A percentile compares a stretch with the other conserved stretches of the same genome.
phyloP scores from a whole-genome alignment of 768 basidiomycete genomes.

The Leccinellum rugosiceps region DNA sequence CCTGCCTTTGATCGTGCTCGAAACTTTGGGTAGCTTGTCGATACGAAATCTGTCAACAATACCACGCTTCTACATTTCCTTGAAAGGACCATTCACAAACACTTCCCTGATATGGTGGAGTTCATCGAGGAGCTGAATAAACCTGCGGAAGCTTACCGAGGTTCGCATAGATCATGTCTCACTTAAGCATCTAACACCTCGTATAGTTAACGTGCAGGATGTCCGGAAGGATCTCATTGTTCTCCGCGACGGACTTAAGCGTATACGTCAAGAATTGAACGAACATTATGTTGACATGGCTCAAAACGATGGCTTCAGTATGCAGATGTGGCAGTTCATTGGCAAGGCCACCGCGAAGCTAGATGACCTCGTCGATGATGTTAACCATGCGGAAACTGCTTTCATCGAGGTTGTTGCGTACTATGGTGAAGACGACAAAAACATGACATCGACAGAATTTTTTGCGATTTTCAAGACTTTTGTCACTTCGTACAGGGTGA shows the following conservation, averaged over 20 bases:
- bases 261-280: constrained; percentile 75
- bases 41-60: constrained; percentile 94
- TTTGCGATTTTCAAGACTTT: constrained; percentile 98
- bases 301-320: constrained; percentile 73
- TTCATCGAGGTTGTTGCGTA: constrained; percentile 85
- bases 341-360: constrained; percentile 71
- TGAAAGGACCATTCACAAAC: constrained; percentile 80
- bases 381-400: constrained; percentile 78
- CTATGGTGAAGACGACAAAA: constrained; percentile 92
- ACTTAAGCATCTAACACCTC: constrained; percentile 6
- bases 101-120: constrained; percentile 82
- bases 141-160: constrained; percentile 90
- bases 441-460: constrained; percentile 84
- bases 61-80: constrained; percentile 94
- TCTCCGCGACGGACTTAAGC: constrained; percentile 71
- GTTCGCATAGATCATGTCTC: constrained; percentile 39
- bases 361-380: constrained; percentile 82
- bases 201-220: constrained; percentile 80
- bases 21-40: constrained; percentile 67
- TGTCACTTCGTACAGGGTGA: constrained; percentile 84
- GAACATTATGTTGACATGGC: constrained; percentile 76
- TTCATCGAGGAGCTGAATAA: constrained; percentile 88
- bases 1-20: not conserved
- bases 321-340: constrained; percentile 90
- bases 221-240: constrained; percentile 73